Percentiles rank a stretch among this genome's conserved stretches.
Evolutionary conservation across 2,329 filamentous ascomycete genomes (phyloP).

Genomic region (Rutstroemia sydowiana): DNA sequence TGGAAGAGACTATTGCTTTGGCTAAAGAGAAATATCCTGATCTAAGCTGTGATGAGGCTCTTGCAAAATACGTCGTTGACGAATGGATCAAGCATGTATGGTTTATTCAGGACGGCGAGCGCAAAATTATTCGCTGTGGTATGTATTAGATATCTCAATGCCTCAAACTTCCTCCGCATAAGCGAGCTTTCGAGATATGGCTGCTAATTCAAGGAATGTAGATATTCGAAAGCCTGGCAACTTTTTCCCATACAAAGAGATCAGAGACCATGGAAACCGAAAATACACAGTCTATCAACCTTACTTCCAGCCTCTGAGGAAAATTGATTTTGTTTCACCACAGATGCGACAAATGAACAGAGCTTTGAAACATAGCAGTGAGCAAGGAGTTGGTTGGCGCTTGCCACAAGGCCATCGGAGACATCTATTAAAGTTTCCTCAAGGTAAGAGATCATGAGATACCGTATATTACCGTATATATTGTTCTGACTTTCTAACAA

Average conservation of each 20-base stretch:
- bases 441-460: not conserved
- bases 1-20: too few species aligned
- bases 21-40: not conserved
- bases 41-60: not conserved
- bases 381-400: not conserved
- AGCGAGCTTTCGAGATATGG: too few species aligned
- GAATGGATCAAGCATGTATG: not conserved
- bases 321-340: too few species aligned
- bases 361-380: not conserved
- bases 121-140: not conserved
- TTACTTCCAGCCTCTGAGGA: too few species aligned
- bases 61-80: not conserved
- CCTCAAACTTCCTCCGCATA: too few species aligned
- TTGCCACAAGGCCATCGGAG: not conserved
- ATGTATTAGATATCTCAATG: not conserved
- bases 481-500: not conserved
- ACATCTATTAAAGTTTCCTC: not conserved
- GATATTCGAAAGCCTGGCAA: not conserved
- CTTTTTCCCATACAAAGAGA: too few species aligned
- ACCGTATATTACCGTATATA: too few species aligned
- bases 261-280: too few species aligned
- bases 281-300: too few species aligned
- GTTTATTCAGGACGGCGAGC: not conserved
- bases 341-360: not conserved
- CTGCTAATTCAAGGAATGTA: too few species aligned